phyloP scores from a whole-genome alignment of 2,329 filamentous ascomycete genomes.

The Venturia effusa region DNA sequence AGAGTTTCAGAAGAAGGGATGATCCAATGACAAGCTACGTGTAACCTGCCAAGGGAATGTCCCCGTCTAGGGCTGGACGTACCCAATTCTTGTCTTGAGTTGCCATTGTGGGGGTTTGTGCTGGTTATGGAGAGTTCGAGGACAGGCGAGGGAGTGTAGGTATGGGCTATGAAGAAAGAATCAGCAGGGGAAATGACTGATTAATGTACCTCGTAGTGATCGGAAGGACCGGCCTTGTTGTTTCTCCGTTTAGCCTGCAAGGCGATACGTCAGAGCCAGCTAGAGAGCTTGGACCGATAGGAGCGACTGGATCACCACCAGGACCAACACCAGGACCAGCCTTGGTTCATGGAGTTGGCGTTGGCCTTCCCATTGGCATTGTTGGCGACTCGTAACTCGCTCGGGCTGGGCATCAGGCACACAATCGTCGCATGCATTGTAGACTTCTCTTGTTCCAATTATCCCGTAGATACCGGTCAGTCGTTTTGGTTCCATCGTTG shows the following conservation, averaged over 20 bases:
- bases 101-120: background rate
- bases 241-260: background rate
- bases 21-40: background rate
- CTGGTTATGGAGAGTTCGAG: background rate
- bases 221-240: background rate
- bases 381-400: no score
- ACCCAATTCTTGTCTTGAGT: slow-evolving; percentile 10
- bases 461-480: no score
- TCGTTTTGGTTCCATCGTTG: background rate
- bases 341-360: background rate
- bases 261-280: background rate
- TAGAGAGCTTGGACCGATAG: background rate
- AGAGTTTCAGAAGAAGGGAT: background rate
- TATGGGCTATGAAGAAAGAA: background rate
- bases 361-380: background rate
- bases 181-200: background rate
- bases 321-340: no score
- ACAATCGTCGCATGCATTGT: background rate
- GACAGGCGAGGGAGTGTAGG: background rate
- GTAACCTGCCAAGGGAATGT: slow-evolving; percentile 1
- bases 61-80: background rate
- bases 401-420: background rate
- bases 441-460: background rate
- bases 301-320: background rate
- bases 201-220: background rate